Base-by-base conservation (phyloP, 495 filamentous ascomycete species). In the Daldinia decipiens region DNA sequence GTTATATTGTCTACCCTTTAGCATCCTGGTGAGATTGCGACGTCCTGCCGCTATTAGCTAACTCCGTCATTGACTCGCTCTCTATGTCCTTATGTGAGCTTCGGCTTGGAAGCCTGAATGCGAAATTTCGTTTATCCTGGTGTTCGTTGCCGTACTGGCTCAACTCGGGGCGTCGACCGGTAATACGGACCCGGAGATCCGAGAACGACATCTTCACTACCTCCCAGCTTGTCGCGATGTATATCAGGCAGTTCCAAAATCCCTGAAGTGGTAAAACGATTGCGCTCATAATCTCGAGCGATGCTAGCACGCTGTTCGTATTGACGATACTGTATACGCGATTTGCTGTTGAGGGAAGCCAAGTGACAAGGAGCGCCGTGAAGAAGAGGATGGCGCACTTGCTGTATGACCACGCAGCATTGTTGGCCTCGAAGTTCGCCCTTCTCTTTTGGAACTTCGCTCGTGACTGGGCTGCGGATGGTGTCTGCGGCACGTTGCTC, bases 301-400 rank as follows among this genome's bases (percentile, higher is more conserved):
- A 80, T 55, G 89, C 87, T 27, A 81, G 83, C 5, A 85, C 78
- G 1, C 83, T 54, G 29, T 87, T 81, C 0, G 82, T 80, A 72
- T 90, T 79, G 5, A 88, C 81, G 17, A 94, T 75, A 15, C 85
- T 86, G 78, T 92, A 94, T 26, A 94, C 86, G 21, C 93, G 85
- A 77, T 96, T 96, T 62, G 89, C 83, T 19, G 89, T 92, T 1
- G 92, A 94, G 1, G 93, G 93, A 5, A 94, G 88, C 93, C 93
- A 97, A 19, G 92, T 94, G 39, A 95, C 86, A 39, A 94, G 82
- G 57, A 97, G 83, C 0, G 91, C 92, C 12, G 89, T 82, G 76
- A 96, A 96, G 82, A 95, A 96, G n/a, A 96, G 82, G 73, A 95
- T 86, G 0, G 93, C 89, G 60, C 92, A 94, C 64, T 94, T 94